Percentiles rank a stretch among this genome's conserved stretches.
phyloP scores from a whole-genome alignment of 139 green algal genomes.

The Closterium sp. region DNA sequence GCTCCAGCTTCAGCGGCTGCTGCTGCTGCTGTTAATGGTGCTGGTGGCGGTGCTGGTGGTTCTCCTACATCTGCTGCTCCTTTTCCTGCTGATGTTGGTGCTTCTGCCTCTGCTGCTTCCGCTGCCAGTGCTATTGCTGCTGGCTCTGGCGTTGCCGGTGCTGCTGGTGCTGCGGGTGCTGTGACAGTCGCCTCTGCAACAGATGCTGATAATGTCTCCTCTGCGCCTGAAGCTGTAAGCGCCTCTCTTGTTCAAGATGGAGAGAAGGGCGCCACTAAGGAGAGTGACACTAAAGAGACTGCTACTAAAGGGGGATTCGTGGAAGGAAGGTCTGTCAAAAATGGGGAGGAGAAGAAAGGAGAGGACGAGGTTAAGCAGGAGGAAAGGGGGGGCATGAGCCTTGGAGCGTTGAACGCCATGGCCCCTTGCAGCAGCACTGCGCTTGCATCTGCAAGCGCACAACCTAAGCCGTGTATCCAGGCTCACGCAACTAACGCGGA shows the following conservation, averaged over 20 bases:
- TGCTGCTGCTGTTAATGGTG: not conserved
- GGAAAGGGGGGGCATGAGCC: not conserved
- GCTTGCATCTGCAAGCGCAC: too few species aligned
- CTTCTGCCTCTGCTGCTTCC: too few species aligned
- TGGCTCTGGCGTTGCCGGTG: not conserved
- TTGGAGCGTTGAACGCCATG: not conserved
- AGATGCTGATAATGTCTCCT: too few species aligned
- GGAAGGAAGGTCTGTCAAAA: too few species aligned
- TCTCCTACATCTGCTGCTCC: not conserved
- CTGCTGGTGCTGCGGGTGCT: not conserved
- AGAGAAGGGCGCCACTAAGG: not conserved
- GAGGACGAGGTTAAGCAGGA: not conserved
- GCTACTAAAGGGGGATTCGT: too few species aligned
- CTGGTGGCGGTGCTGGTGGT: too few species aligned
- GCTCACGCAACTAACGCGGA: not conserved
- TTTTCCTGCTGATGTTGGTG: not conserved
- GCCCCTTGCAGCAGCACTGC: not conserved
- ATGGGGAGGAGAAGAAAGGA: not conserved
- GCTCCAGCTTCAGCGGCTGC: not conserved
- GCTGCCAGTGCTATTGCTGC: too few species aligned
- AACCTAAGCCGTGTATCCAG: too few species aligned
- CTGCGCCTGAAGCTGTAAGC: too few species aligned
- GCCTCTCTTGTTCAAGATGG: too few species aligned
- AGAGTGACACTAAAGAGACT: too few species aligned
- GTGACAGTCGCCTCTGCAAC: not conserved